Evolutionary conservation across 2,329 filamentous ascomycete genomes (phyloP), one percentile per base, ranked within the genome.

Genomic region (Hypocreales sp.): DNA sequence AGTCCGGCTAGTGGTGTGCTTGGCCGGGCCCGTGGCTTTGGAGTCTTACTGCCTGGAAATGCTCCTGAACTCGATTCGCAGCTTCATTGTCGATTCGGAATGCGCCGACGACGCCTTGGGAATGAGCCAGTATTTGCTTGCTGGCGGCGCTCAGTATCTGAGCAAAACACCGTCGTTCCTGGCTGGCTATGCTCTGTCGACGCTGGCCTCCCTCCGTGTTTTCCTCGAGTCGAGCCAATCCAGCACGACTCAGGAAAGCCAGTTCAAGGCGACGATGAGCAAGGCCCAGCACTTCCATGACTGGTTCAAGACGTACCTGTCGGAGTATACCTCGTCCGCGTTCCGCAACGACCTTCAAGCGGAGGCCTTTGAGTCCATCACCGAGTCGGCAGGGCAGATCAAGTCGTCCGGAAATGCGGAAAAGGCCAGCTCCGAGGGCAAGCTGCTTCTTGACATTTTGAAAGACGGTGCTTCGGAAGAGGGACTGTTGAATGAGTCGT

Each of bases 61-160:
- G 80, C 62, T 92, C 1, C 61, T 98, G 2, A 80, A 84, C 41
- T 77, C 79, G 2, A 61, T 93, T 13, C 67, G 79, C 8, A 72
- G 74, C 0, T 92, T 84, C 38, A 59, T 95, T 5, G 76, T 77
- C 2, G 78, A 95, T 39, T 66, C 76, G 0, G 79, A 92, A 44
- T 95, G 87, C 49, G 80, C 86, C 8, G 82, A 93, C 44, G 90
- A 98, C 55, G 76, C 81, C 2, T 63, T 95, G 24, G 87, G 86
- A 0, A 68, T 98, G 19, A 73, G 80, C 33, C 79, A 83, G 47
- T 94, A 92, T 50, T 64, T 99, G 2, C 60, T 95, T 10, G 59
- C 68, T 5, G 65, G 67, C 27, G 84, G 87, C 7, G 56, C 58
- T 11, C 40, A 55, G 5, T 74, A 87, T 45, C 59, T 98, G 5